These are phyloP conservation scores for Colletotrichum acutatum DNA, from an alignment of 2,329 filamentous ascomycete species.

Conservation along the genomic window DNA sequence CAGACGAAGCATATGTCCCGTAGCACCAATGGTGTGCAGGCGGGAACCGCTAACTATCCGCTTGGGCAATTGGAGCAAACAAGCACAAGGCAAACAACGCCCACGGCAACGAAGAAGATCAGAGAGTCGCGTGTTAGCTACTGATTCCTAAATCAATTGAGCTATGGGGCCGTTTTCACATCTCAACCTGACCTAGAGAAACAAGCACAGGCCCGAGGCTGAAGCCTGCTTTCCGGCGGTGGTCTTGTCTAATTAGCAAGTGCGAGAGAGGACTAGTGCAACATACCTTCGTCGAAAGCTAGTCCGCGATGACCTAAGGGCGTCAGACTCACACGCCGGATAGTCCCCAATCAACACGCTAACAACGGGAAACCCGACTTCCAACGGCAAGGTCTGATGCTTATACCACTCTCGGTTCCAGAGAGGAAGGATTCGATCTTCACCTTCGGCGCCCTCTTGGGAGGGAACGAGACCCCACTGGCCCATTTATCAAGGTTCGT, in stretches of 20 bases:
- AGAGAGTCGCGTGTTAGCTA: too few relatives aligned
- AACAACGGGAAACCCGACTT: slow-evolving; percentile 21
- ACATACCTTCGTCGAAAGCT: background rate
- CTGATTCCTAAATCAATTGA: background rate
- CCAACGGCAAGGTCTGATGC: slow-evolving; percentile 8
- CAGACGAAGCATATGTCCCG: background rate
- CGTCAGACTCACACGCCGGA: slow-evolving; percentile 22
- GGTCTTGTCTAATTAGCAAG: slow-evolving; percentile 19
- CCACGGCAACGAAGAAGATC: background rate
- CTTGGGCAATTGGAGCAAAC: background rate
- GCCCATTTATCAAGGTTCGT: background rate
- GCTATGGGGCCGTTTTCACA: background rate
- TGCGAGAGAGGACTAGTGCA: slow-evolving; percentile 5
- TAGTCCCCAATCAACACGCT: background rate
- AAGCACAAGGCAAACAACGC: background rate
- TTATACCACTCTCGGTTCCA: background rate
- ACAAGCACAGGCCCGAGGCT: slow-evolving; percentile 19
- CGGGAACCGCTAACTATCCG: background rate
- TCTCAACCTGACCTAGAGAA: slow-evolving; percentile 1
- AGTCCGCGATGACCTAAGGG: background rate
- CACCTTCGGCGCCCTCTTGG: background rate
- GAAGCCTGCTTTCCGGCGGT: slow-evolving; percentile 10
- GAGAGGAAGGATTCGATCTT: slow-evolving; percentile 14
- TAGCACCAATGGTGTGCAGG: background rate
- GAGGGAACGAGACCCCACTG: background rate